phyloP scores from a whole-genome alignment of 2,329 filamentous ascomycete genomes.

The Fusarium sp. region DNA sequence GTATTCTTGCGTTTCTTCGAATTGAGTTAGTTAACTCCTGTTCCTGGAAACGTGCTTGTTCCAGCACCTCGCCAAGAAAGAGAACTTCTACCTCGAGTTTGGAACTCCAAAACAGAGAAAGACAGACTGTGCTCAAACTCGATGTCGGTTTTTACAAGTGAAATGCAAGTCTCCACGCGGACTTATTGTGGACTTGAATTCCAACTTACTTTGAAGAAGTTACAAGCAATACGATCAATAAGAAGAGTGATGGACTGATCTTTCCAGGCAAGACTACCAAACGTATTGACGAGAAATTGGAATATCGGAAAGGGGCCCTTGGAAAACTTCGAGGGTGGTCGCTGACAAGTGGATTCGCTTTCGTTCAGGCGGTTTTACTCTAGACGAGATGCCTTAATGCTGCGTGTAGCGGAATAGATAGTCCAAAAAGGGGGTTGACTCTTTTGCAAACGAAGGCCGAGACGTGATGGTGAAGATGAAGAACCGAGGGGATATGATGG shows the following conservation, averaged over 20 bases:
- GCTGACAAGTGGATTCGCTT: conserved; percentile 33
- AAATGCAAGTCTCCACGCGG: neutral
- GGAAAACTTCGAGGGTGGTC: conserved; percentile 20
- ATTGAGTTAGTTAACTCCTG: neutral
- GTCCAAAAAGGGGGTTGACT: conserved; percentile 45
- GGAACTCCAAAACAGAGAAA: neutral
- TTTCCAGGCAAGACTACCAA: neutral
- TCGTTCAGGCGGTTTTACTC: conserved; percentile 28
- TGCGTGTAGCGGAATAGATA: conserved; percentile 46
- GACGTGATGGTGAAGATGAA: conserved; percentile 30
- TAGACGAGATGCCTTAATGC: conserved; percentile 47
- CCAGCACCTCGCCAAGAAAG: neutral
- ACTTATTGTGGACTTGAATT: neutral
- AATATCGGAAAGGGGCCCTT: neutral
- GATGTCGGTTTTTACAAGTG: neutral
- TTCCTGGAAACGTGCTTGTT: neutral
- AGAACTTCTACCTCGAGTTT: neutral
- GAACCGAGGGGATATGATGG: neutral
- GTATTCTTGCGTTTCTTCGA: neutral
- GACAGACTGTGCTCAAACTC: neutral
- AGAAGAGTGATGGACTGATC: neutral
- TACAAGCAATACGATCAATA: neutral
- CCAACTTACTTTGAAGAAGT: conserved; percentile 6
- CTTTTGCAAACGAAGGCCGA: conserved; percentile 36
- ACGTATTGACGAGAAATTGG: neutral